These are phyloP conservation scores for Tritrichomonas musculus DNA, from an alignment of 208 protist genomes.

Conservation along the genomic window DNA sequence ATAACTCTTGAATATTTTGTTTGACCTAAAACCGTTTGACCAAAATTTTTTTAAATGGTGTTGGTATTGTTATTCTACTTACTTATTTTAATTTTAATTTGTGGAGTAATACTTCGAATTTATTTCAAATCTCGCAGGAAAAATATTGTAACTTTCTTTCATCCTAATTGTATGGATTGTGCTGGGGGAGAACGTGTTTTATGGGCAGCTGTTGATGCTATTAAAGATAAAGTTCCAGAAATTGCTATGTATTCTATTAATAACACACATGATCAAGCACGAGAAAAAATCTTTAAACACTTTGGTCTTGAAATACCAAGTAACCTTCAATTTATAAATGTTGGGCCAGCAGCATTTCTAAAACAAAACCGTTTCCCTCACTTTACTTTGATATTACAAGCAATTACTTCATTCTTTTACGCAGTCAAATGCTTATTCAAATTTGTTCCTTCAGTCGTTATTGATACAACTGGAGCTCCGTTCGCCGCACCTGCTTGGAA, in stretches of 20 bases:
- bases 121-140: background rate
- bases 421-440: background rate
- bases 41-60: too few species aligned
- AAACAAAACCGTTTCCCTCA: background rate
- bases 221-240: background rate
- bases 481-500: background rate
- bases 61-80: too few species aligned
- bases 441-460: background rate
- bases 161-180: constrained; percentile 24
- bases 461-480: constrained; percentile 18
- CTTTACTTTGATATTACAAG: background rate
- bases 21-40: too few species aligned
- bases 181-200: constrained; percentile 19
- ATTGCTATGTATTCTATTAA: background rate
- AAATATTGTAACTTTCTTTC: constrained; percentile 28
- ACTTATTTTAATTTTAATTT: too few species aligned
- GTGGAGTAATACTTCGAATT: too few species aligned
- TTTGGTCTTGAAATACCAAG: background rate
- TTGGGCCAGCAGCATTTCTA: background rate
- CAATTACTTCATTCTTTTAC: background rate
- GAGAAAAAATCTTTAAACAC: background rate
- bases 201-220: background rate
- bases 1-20: too few species aligned
- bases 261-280: background rate
- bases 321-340: background rate